These are phyloP conservation scores for Symbiodinium pilosum DNA, from an alignment of 73 alveolate species.

Conservation along the genomic window DNA sequence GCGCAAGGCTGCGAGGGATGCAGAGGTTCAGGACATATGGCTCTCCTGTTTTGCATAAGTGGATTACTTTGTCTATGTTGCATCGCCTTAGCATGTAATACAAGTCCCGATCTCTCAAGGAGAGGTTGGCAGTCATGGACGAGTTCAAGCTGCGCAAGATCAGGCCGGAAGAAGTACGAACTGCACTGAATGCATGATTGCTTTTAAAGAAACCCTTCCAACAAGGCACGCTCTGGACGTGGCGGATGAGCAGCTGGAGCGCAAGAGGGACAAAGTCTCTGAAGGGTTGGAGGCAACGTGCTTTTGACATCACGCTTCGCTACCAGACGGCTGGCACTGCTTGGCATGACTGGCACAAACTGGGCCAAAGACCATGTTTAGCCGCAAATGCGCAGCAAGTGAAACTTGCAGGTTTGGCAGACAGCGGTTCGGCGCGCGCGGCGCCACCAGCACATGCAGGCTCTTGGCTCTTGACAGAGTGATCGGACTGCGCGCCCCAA, in stretches of 20 bases:
- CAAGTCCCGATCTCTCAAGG: no score
- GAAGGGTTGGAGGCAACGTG: conserved; percentile 54
- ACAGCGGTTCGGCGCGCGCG: not conserved
- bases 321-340: not conserved
- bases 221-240: conserved; percentile 50
- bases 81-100: no score
- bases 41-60: not conserved
- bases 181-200: not conserved
- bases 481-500: not conserved
- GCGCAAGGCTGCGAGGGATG: conserved; percentile 88
- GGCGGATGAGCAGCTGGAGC: conserved; percentile 91
- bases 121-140: conserved; percentile 67
- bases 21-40: conserved; percentile 9
- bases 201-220: not conserved
- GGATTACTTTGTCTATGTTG: no score
- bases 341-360: no score
- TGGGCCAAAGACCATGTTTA: no score
- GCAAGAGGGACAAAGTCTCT: conserved; percentile 43
- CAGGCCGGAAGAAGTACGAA: conserved; percentile 15
- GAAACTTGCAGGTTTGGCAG: not conserved
- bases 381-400: no score
- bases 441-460: conserved; percentile 10
- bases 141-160: conserved; percentile 89
- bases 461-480: not conserved
- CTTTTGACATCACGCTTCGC: not conserved